Conservation (phyloP, 1,284 basidiomycete species). For the Cystobasidium slooffiae region DNA sequence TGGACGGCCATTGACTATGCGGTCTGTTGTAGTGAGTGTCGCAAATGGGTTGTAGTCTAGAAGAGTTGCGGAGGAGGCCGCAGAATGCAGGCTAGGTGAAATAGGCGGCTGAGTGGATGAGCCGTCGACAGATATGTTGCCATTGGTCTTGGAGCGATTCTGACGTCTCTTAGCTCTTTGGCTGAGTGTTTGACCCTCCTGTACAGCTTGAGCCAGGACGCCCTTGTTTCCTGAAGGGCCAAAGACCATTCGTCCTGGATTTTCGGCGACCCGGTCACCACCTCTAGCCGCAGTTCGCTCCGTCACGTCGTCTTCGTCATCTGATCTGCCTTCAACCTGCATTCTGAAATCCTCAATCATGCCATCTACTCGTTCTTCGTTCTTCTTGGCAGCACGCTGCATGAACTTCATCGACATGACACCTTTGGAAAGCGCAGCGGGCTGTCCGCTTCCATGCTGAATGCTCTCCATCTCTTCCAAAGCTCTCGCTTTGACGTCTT, state of each 20-base stretch:
- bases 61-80: constrained; percentile 45
- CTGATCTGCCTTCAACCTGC: constrained; percentile 56
- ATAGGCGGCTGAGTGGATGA: constrained; percentile 51
- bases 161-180: constrained; percentile 32
- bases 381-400: constrained; percentile 79
- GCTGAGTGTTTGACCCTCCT: constrained; percentile 12
- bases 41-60: constrained; percentile 32
- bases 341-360: constrained; percentile 41
- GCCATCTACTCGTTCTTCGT: constrained; percentile 58
- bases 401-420: constrained; percentile 95
- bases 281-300: constrained; percentile 19
- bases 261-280: constrained; percentile 55
- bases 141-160: constrained; percentile 69
- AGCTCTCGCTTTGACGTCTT: constrained; percentile 46
- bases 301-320: constrained; percentile 45
- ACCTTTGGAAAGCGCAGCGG: constrained; percentile 64
- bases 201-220: neutral
- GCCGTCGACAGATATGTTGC: constrained; percentile 58
- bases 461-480: constrained; percentile 50
- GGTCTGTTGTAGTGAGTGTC: constrained; percentile 41
- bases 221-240: constrained; percentile 52
- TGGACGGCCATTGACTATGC: neutral
- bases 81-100: constrained; percentile 63
- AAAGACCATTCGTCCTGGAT: constrained; percentile 62
- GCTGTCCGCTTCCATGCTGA: neutral